Conservation (phyloP, 2,329 filamentous ascomycete genomes). For the Fusarium begoniae region DNA sequence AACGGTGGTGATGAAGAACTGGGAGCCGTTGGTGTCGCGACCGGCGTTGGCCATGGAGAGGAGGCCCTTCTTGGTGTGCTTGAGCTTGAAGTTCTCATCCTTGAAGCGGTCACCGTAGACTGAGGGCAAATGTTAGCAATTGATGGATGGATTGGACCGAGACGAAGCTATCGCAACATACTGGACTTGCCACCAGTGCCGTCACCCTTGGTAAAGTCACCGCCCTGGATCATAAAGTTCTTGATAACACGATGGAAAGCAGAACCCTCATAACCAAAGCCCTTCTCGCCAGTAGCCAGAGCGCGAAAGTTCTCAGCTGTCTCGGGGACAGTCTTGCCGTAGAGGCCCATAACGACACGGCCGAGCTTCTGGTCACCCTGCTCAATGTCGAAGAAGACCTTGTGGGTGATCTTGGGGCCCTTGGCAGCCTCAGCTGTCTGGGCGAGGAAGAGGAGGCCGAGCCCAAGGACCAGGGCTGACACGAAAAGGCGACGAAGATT, state of each 20-base stretch:
- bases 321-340: conserved; percentile 87
- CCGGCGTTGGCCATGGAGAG: conserved; percentile 89
- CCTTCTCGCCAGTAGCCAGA: conserved; percentile 86
- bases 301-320: conserved; percentile 79
- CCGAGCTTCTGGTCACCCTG: conserved; percentile 80
- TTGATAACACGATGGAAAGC: conserved; percentile 92
- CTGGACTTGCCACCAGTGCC: conserved; percentile 87
- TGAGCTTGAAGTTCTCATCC: conserved; percentile 96
- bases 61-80: conserved; percentile 86
- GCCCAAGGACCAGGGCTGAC: conserved; percentile 78
- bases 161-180: conserved; percentile 57
- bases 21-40: conserved; percentile 86
- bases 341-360: conserved; percentile 82
- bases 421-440: conserved; percentile 78
- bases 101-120: conserved; percentile 86
- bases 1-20: conserved; percentile 91
- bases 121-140: conserved; percentile 45
- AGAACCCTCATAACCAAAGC: conserved; percentile 83
- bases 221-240: conserved; percentile 91
- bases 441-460: conserved; percentile 78
- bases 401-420: conserved; percentile 95
- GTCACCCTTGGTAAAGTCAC: conserved; percentile 86
- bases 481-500: conserved; percentile 75
- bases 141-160: background rate
- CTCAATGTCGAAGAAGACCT: conserved; percentile 89